Base-by-base conservation (phyloP, 2,329 filamentous ascomycete genomes). In the Elsinoe perseae region DNA sequence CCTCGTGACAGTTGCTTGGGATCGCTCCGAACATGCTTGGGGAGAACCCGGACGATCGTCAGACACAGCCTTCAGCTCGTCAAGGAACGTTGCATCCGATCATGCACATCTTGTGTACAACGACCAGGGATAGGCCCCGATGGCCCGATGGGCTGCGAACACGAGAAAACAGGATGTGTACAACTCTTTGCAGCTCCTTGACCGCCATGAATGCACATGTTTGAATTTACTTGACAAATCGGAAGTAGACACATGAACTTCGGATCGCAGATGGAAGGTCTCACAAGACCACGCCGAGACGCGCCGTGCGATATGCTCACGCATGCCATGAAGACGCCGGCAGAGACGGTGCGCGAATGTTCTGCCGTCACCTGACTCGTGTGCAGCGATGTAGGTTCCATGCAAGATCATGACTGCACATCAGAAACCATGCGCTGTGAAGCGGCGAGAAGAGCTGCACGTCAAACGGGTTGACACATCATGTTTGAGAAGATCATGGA, bases 1-100 rank as follows among this genome's bases (percentile, higher is more conserved):
- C 44, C 44, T 50, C n/a, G 44, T 32, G 44, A 50, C 44, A 21
- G 44, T 50, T 50, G 23, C 44, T 50, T 50, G 20, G 28, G 27
- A 32, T 32, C 27, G 27, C 44, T 50, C 25, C 21, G 28, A 20
- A 18, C 25, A 50, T 50, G 44, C 44, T 23, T 44, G n/a, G 40
- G 40, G 40, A 21, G 4, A 44, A 27, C 20, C 23, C 23, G 40
- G n/a, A 25, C 20, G 40, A 44, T 44, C 40, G 40, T 21, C 40
- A 10, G 23, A 44, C 40, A 44, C 40, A 23, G 20, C 20, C 40
- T 44, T n/a, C 20, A 25, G 40, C 21, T 25, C 40, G 40, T 44
- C 20, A 18, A 44, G 20, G 40, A 44, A 44, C 40, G 20, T 23
- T 25, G 40, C 40, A 21, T 25, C 23, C 25, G 20, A 25, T 44